Percentiles rank a stretch among this genome's conserved stretches.
These are phyloP conservation scores for Vigna nakashimae DNA, from an alignment of 306 rosid species.

Conservation along the genomic window DNA sequence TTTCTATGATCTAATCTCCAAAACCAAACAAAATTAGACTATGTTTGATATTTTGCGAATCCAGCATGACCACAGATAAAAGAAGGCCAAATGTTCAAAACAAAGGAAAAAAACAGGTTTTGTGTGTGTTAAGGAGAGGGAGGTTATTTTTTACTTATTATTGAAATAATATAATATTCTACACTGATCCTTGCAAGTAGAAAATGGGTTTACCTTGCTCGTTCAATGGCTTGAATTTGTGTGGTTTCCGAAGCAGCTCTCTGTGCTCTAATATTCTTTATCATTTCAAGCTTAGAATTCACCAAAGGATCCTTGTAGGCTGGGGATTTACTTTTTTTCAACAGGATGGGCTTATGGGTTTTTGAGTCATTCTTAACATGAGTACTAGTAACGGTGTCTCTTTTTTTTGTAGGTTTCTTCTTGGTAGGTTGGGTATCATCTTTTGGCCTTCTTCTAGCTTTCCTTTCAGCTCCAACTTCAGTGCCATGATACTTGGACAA, in stretches of 20 bases:
- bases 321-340: constrained; percentile 66
- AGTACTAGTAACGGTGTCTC: constrained; percentile 37
- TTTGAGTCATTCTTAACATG: constrained; percentile 43
- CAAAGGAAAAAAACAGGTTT: background rate
- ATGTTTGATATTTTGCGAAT: constrained; percentile 20
- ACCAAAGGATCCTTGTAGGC: constrained; percentile 85
- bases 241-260: constrained; percentile 72
- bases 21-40: constrained; percentile 25
- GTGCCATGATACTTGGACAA: constrained; percentile 71
- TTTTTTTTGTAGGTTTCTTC: constrained; percentile 59
- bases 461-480: constrained; percentile 63
- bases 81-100: background rate
- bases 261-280: constrained; percentile 84
- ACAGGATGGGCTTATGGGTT: constrained; percentile 38
- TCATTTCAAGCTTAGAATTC: constrained; percentile 90
- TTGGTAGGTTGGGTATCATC: constrained; percentile 44
- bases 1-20: constrained; percentile 29
- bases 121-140: too few relatives aligned
- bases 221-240: constrained; percentile 74
- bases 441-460: constrained; percentile 66
- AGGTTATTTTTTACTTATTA: background rate
- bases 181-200: background rate
- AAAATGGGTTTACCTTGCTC: constrained; percentile 72
- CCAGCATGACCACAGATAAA: constrained; percentile 20
- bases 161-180: constrained; percentile 1